A percentile compares a stretch with the other conserved stretches of the same genome.
These are phyloP conservation scores for Cyberlindnera mycetangii DNA, from an alignment of 805 yeast genomes.

Conservation along the genomic window DNA sequence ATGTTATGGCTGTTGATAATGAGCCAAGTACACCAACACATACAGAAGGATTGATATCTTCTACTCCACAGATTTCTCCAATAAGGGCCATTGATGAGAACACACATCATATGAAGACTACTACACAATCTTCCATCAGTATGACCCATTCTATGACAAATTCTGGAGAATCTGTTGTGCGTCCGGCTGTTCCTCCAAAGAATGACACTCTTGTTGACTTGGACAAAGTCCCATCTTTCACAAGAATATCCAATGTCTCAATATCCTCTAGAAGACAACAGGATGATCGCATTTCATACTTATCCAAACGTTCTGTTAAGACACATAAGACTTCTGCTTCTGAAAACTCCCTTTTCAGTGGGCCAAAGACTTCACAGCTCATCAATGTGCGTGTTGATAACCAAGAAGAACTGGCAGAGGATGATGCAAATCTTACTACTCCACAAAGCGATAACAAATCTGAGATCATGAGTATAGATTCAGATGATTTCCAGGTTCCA, in stretches of 20 bases:
- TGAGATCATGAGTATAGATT: slow-evolving; percentile 7
- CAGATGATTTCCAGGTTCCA: slow-evolving; percentile 27
- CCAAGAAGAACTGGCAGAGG: slow-evolving; percentile 5
- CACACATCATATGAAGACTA: neutral
- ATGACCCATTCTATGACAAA: too few relatives aligned
- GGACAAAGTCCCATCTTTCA: slow-evolving; percentile 23
- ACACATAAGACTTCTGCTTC: slow-evolving; percentile 18
- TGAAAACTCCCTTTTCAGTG: slow-evolving; percentile 24
- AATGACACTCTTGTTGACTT: slow-evolving; percentile 15
- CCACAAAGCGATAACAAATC: neutral
- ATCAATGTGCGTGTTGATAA: slow-evolving; percentile 18
- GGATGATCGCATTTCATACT: slow-evolving; percentile 20
- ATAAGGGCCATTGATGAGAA: slow-evolving; percentile 24
- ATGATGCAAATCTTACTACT: neutral
- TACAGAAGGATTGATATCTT: slow-evolving; percentile 24
- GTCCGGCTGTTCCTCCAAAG: neutral
- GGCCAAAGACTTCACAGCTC: slow-evolving; percentile 9
- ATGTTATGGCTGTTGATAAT: slow-evolving; percentile 5
- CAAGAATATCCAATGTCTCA: slow-evolving; percentile 23
- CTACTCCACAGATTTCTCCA: slow-evolving; percentile 28
- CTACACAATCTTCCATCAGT: neutral
- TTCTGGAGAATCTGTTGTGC: too few relatives aligned
- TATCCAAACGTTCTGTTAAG: slow-evolving; percentile 23
- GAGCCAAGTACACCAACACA: slow-evolving; percentile 29
- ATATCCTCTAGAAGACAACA: slow-evolving; percentile 1